These are phyloP conservation scores for Mycena polygramma DNA, from an alignment of 768 basidiomycete genomes.

Conservation along the genomic window DNA sequence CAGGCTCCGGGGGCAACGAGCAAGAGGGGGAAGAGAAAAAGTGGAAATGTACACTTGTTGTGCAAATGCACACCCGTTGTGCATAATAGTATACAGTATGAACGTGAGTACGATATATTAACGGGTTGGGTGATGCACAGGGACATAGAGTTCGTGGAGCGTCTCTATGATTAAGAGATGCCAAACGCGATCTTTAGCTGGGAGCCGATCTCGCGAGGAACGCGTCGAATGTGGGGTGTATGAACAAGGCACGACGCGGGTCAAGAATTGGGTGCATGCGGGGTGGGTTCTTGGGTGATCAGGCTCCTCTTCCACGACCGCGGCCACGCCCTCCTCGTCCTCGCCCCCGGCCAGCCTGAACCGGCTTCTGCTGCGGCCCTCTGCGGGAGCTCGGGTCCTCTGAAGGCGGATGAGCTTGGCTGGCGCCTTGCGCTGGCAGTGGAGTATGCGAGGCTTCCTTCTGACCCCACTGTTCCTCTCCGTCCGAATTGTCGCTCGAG, in stretches of 20 bases:
- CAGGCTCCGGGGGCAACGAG: no score
- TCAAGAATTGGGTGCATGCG: slow-evolving; percentile 32
- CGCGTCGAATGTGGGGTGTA: slow-evolving; percentile 6
- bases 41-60: no score
- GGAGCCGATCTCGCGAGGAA: slow-evolving; percentile 7
- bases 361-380: slow-evolving; percentile 33
- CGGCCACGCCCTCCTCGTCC: slow-evolving; percentile 56
- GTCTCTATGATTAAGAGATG: not conserved
- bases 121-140: slow-evolving; percentile 4
- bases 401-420: slow-evolving; percentile 15
- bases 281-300: no score
- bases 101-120: slow-evolving; percentile 33
- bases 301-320: slow-evolving; percentile 47
- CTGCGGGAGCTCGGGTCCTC: slow-evolving; percentile 24
- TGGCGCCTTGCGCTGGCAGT: slow-evolving; percentile 30
- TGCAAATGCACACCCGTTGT: no score
- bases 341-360: slow-evolving; percentile 51
- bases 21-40: no score
- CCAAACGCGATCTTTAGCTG: slow-evolving; percentile 13
- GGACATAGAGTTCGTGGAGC: slow-evolving; percentile 1
- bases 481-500: slow-evolving; percentile 33
- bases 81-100: slow-evolving; percentile 35
- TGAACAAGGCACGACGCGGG: not conserved
- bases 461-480: slow-evolving; percentile 28
- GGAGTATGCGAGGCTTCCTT: slow-evolving; percentile 17